Conservation (phyloP, 352 stramenopile species). For the Globisporangium heterothallicum region DNA sequence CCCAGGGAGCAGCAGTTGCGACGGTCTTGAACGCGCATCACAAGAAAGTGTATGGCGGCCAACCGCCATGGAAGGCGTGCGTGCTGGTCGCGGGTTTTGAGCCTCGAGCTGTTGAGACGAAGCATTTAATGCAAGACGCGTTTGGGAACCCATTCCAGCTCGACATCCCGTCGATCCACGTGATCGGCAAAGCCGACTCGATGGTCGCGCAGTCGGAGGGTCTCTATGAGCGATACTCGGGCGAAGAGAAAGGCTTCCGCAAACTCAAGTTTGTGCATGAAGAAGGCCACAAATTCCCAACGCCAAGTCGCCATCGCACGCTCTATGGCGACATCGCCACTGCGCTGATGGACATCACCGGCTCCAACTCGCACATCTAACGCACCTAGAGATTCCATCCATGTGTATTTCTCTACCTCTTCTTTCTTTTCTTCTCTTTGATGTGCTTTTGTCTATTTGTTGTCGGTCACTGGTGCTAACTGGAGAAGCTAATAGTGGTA, state of each 20-base stretch:
- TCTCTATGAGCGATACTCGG: slow-evolving; percentile 40
- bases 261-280: slow-evolving; percentile 54
- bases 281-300: slow-evolving; percentile 79
- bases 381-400: too few relatives aligned
- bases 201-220: slow-evolving; percentile 42
- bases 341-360: slow-evolving; percentile 32
- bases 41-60: slow-evolving; percentile 25
- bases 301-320: slow-evolving; percentile 27
- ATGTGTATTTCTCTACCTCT: neutral
- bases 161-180: slow-evolving; percentile 64
- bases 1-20: slow-evolving; percentile 50
- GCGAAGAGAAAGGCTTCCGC: slow-evolving; percentile 18
- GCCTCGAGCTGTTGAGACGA: slow-evolving; percentile 38
- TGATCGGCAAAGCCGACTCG: slow-evolving; percentile 45
- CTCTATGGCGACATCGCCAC: slow-evolving; percentile 50
- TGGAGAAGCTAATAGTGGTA: slow-evolving; percentile 33
- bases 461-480: neutral
- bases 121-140: slow-evolving; percentile 40
- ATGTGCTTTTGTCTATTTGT: neutral
- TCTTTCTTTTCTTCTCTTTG: neutral
- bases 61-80: slow-evolving; percentile 58
- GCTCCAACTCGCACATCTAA: slow-evolving; percentile 4
- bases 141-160: slow-evolving; percentile 25
- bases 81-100: slow-evolving; percentile 65
- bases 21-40: slow-evolving; percentile 69